Evolutionary conservation across 202 grass and related monocot species (phyloP).

Genomic region (Tripidium arundinaceum): DNA sequence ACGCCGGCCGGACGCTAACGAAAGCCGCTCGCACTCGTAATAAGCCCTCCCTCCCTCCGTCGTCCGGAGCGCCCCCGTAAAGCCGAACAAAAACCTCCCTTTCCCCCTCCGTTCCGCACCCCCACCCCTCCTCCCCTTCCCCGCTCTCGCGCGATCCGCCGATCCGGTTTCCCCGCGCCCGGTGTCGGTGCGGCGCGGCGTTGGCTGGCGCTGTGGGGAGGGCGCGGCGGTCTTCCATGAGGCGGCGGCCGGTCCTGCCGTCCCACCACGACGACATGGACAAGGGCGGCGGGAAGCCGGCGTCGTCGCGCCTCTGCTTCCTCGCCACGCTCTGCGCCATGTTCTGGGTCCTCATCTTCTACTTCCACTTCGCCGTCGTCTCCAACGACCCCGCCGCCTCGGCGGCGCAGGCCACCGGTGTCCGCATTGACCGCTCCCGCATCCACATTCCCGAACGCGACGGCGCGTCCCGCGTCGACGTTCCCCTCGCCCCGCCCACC

Average conservation of each 20-base stretch:
- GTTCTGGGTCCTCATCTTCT: constrained; percentile 98
- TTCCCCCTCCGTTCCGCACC: background rate
- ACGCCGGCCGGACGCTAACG: constrained; percentile 11
- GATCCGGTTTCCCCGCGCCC: constrained; percentile 35
- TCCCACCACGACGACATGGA: constrained; percentile 63
- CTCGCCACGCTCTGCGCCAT: constrained; percentile 66
- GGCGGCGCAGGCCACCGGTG: background rate
- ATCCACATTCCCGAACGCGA: background rate
- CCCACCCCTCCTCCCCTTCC: background rate
- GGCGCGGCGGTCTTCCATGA: constrained; percentile 38
- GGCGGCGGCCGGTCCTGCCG: constrained; percentile 57
- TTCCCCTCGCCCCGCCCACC: background rate
- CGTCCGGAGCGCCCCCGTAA: background rate
- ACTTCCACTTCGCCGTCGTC: constrained; percentile 81
- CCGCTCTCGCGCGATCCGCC: constrained; percentile 3
- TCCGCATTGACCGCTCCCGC: constrained; percentile 11
- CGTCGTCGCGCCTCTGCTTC: constrained; percentile 70
- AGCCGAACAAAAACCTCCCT: constrained; percentile 21
- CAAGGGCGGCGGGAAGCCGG: constrained; percentile 56
- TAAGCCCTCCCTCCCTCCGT: no score
- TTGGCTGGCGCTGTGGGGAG: no score
- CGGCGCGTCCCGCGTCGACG: background rate
- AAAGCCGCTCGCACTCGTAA: background rate
- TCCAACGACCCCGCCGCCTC: constrained; percentile 24
- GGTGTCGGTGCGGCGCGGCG: background rate